Percentiles rank a stretch among this genome's conserved stretches.
Conservation (phyloP, 805 yeast species). For the Saccharomycopsis fodiens region DNA sequence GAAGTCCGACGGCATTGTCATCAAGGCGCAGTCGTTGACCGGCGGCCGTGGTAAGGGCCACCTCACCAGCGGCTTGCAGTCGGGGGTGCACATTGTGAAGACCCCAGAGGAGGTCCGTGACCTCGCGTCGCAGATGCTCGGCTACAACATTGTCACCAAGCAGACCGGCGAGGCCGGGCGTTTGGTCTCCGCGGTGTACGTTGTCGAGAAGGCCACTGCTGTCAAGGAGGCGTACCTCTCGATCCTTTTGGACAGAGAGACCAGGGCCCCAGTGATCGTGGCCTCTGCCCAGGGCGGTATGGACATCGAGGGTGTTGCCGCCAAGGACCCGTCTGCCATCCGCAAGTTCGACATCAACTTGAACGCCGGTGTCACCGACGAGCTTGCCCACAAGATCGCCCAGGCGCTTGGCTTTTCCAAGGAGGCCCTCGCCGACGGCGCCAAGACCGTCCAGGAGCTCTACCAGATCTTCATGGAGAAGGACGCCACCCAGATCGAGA, state of each 20-base stretch:
- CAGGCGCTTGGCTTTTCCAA: slow-evolving; percentile 71
- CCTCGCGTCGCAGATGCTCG: slow-evolving; percentile 81
- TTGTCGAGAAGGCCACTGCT: slow-evolving; percentile 91
- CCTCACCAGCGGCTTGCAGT: slow-evolving; percentile 90
- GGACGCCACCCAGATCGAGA: slow-evolving; percentile 97
- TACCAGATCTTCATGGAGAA: slow-evolving; percentile 84
- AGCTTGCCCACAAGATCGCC: slow-evolving; percentile 70
- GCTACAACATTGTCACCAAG: slow-evolving; percentile 91
- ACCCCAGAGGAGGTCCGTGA: slow-evolving; percentile 82
- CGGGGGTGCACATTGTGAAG: slow-evolving; percentile 89
- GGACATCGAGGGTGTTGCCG: slow-evolving; percentile 99
- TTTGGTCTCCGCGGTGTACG: slow-evolving; percentile 91
- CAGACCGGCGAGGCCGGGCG: slow-evolving; percentile 98
- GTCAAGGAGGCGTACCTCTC: slow-evolving; percentile 94
- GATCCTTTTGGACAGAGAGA: slow-evolving; percentile 87
- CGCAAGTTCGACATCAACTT: slow-evolving; percentile 77
- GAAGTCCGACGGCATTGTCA: slow-evolving; percentile 73
- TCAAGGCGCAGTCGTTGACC: slow-evolving; percentile 97
- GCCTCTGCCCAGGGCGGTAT: slow-evolving; percentile 99
- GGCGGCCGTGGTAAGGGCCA: slow-evolving; percentile 99
- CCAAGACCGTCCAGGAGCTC: slow-evolving; percentile 75
- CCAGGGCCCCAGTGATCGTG: slow-evolving; percentile 85
- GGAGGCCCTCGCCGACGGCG: slow-evolving; percentile 78
- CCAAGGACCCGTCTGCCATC: slow-evolving; percentile 83
- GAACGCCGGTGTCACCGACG: slow-evolving; percentile 71